Percentiles rank a stretch among this genome's conserved stretches.
Evolutionary conservation across 73 alveolate genomes (phyloP).

Genomic region (Symbiodinium natans): DNA sequence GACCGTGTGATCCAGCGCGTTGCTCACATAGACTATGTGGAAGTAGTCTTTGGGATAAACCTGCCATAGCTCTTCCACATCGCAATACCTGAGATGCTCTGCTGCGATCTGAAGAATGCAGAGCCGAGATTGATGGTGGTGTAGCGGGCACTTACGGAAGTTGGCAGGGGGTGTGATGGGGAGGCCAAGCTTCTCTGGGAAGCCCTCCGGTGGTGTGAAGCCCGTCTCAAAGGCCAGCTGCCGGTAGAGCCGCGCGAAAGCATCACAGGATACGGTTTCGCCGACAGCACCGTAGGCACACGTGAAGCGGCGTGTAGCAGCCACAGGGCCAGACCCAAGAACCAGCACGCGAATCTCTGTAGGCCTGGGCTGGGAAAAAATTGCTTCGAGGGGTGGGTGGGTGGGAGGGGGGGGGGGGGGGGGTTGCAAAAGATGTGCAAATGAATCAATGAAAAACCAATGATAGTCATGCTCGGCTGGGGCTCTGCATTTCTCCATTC

Average conservation of each 20-base stretch:
- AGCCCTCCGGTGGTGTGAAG: conserved; percentile 58
- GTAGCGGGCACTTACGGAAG: too few species aligned
- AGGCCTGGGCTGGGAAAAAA: background rate
- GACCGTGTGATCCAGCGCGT: conserved; percentile 83
- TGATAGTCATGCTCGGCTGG: too few species aligned
- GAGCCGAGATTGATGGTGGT: too few species aligned
- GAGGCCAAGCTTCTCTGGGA: conserved; percentile 51
- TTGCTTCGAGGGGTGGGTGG: too few species aligned
- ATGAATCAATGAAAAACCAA: too few species aligned
- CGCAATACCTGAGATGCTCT: conserved; percentile 25
- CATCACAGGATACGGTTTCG: conserved; percentile 49
- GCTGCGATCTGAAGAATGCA: background rate
- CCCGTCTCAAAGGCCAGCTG: conserved; percentile 39
- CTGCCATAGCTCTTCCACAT: conserved; percentile 92
- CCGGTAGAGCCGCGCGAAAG: conserved; percentile 71
- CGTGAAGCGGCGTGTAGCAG: conserved; percentile 7
- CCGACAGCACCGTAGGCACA: conserved; percentile 4
- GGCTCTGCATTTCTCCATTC: background rate
- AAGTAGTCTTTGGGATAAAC: conserved; percentile 51
- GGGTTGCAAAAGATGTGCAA: too few species aligned
- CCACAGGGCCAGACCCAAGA: conserved; percentile 83
- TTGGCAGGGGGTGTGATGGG: too few species aligned
- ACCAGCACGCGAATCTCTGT: conserved; percentile 34
- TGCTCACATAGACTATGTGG: conserved; percentile 75
- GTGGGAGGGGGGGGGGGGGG: too few species aligned